These are phyloP conservation scores for Thuidium tamariscinum DNA, from an alignment of 225 moss, liverwort and hornwort species.

Conservation along the genomic window DNA sequence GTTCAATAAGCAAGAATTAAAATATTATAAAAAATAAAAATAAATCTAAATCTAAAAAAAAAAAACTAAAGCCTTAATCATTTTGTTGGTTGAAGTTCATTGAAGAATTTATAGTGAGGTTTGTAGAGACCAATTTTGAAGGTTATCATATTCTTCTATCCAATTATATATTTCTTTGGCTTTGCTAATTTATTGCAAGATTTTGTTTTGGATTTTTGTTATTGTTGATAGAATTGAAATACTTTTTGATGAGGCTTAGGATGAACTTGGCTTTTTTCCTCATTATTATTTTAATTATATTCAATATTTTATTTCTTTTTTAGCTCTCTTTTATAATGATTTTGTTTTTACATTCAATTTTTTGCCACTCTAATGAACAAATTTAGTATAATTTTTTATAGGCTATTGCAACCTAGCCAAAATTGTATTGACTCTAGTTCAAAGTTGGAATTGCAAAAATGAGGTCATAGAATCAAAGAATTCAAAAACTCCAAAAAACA, in stretches of 20 bases:
- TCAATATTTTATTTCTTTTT: background rate
- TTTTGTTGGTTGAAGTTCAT: background rate
- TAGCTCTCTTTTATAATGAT: too few relatives aligned
- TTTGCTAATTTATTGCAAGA: background rate
- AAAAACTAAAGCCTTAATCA: too few relatives aligned
- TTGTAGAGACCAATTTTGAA: background rate
- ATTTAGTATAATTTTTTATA: background rate
- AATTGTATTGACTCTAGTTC: too few relatives aligned
- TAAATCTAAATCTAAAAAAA: background rate
- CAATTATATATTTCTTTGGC: too few relatives aligned
- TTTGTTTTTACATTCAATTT: background rate
- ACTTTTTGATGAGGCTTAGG: accelerated
- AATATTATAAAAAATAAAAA: background rate
- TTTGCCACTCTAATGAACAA: accelerated
- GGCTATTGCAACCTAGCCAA: background rate
- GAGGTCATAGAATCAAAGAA: too few relatives aligned
- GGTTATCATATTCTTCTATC: background rate
- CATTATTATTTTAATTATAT: background rate
- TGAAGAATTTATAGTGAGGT: background rate
- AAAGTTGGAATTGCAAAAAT: too few relatives aligned
- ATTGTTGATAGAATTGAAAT: background rate
- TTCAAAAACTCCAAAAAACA: too few relatives aligned
- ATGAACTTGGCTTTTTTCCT: background rate
- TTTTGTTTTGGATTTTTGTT: background rate
- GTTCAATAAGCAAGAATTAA: background rate